Evolutionary conservation across 2,329 filamentous ascomycete species (phyloP).

Genomic region (Elsinoe arachidis): DNA sequence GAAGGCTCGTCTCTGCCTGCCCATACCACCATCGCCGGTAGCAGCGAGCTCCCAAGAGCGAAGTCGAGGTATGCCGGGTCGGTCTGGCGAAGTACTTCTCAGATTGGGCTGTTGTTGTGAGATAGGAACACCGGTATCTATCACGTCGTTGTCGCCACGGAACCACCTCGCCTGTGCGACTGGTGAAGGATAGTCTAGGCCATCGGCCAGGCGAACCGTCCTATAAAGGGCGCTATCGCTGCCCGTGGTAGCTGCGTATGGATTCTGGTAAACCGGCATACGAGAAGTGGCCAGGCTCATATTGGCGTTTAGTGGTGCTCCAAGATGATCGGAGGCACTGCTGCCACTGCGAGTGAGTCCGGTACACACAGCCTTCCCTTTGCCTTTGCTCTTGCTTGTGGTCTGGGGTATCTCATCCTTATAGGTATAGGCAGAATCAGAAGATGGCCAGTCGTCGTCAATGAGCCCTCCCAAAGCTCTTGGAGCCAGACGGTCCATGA

Average conservation of each 20-base stretch:
- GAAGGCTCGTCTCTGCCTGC: background rate
- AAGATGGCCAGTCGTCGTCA: background rate
- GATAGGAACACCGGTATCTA: background rate
- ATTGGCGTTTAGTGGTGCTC: slow-evolving; percentile 3
- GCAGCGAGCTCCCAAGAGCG: background rate
- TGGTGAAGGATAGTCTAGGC: slow-evolving; percentile 4
- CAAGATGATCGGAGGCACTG: background rate
- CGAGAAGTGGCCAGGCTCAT: slow-evolving; percentile 1
- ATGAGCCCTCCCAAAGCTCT: background rate
- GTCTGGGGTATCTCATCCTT: background rate
- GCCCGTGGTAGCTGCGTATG: background rate
- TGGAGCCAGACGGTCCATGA: slow-evolving; percentile 9
- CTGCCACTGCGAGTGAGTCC: background rate
- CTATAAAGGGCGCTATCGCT: background rate
- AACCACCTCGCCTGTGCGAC: slow-evolving; percentile 1
- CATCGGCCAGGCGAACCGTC: background rate
- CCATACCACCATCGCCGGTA: background rate
- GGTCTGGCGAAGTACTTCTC: background rate
- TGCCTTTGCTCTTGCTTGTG: background rate
- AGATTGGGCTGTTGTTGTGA: background rate
- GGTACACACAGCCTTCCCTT: background rate
- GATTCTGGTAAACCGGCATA: background rate
- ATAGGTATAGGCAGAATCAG: background rate
- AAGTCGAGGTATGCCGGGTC: background rate
- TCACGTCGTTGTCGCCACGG: background rate